Evolutionary conservation across 1,284 basidiomycete genomes (phyloP), one percentile per base, ranked within the genome.

Genomic region (Neonothopanus nambi): DNA sequence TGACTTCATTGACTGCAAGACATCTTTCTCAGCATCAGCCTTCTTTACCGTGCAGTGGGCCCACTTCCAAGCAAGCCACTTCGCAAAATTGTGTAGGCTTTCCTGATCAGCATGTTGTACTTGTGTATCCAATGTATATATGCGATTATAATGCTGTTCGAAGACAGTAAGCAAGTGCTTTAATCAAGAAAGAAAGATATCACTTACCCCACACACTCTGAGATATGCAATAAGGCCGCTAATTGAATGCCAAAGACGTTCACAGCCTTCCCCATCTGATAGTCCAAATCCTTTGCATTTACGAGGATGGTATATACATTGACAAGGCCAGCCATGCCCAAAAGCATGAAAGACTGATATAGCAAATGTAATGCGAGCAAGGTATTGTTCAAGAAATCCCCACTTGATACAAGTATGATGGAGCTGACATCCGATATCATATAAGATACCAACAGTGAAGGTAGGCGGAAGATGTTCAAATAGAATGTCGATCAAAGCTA

Each of bases 221-320:
- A 66, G 41, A 18, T 58, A 57, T 9, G 65, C 57, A 48, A 66
- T 67, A 3, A 67, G 51, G 17, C 54, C 37, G 23, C 62, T 62
- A 15, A 68, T 61, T 17, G 62, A 59, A 48, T 63, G 64, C 71
- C 70, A 73, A 42, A 72, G 61, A 5, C 63, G 37, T 48, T 73
- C 68, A 55, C 66, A 68, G 4, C 71, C 70, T 55, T 72, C 70
- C 6, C 70, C 71, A 62, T 71, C 63, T 1, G 64, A 57, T 9
- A 68, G 54, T 0, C 69, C 70, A 59, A 68, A 70, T 1, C 65
- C 65, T 9, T 21, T 13, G 37, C 64, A 50, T 37, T 66, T 65
- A 9, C 67, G 51, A 5, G 68, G 69, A 49, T 70, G 63, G 47
- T 65, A 70, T 3, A 65, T 56, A 1, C 68, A 23, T 42, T 71